Conservation (phyloP, 2,329 filamentous ascomycete genomes). For the Beauveria medogensis region DNA sequence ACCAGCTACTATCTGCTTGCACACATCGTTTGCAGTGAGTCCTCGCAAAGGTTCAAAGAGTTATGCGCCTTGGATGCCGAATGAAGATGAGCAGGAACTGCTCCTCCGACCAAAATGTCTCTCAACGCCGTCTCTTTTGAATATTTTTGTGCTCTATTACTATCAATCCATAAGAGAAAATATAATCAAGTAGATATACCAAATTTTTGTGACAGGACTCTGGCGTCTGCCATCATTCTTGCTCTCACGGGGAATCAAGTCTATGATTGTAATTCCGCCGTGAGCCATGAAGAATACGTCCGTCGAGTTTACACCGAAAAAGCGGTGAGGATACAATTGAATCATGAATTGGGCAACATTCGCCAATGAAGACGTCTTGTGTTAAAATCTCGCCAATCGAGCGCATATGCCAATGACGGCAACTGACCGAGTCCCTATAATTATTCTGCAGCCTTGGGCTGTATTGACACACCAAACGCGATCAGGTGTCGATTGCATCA, state of each 20-base stretch:
- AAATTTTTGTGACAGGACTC: too few relatives aligned
- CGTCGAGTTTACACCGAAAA: slow-evolving; percentile 28
- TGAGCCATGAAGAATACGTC: slow-evolving; percentile 24
- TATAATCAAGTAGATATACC: slow-evolving; percentile 25
- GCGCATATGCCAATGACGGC: slow-evolving; percentile 33
- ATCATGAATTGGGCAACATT: slow-evolving; percentile 20
- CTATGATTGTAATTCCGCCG: slow-evolving; percentile 29
- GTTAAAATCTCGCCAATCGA: slow-evolving; percentile 11
- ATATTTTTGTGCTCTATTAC: slow-evolving; percentile 32
- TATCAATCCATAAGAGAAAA: slow-evolving; percentile 25
- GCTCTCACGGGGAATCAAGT: slow-evolving; percentile 31
- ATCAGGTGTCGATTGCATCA: neutral
- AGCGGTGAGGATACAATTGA: slow-evolving; percentile 28
- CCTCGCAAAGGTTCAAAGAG: slow-evolving; percentile 26
- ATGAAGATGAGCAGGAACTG: slow-evolving; percentile 37
- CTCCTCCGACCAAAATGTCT: slow-evolving; percentile 40
- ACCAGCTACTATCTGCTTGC: slow-evolving; percentile 21
- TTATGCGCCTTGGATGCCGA: slow-evolving; percentile 26
- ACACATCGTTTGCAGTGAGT: slow-evolving; percentile 31
- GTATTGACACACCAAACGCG: slow-evolving; percentile 27
- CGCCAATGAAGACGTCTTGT: slow-evolving; percentile 27
- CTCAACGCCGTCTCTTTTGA: slow-evolving; percentile 28
- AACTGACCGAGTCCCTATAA: slow-evolving; percentile 36
- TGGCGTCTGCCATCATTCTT: slow-evolving; percentile 27
- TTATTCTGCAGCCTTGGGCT: slow-evolving; percentile 39